Base-by-base conservation (phyloP, 345 rosid species). In the Citrus australasica region DNA sequence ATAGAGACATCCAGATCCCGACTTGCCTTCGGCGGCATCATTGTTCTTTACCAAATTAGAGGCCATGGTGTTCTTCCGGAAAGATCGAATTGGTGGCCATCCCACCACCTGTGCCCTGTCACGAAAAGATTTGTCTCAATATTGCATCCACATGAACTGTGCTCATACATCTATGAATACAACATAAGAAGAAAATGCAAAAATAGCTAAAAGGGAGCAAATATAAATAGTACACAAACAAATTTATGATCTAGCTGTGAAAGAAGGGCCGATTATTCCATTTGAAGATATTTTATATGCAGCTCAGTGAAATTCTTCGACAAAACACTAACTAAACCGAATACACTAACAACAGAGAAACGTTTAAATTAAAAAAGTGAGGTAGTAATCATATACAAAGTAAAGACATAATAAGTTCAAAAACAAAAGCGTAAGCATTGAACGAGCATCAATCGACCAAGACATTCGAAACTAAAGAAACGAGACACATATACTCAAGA, bases 101-200 rank as follows among this genome's bases (percentile, higher is more conserved):
- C 93, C 93, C 24, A 88, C 93, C 73, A 85, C 91, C 74, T 86
- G 91, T 75, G 93, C 88, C 82, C 91, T 89, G 86, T 80, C 38
- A 32, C 67, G 78, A 14, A 64, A 83, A 76, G 7, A 27, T 21
- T 28, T 37, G 14, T 22, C 61, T 85, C 67, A 76, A 58, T 59
- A 60, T 71, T n/a, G 46, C 65, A 75, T 13, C 74, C 37, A 33
- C 51, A 24, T 32, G 28, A 53, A 53, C 76, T 30, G 30, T 53
- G 38, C n/a, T 28, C 11, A 51, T 13, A 13, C 30, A 46, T 16
- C 66, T 32, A 72, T n/a, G 19, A 32, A 28, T 25, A 25, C 13
- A 6, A 4, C 27, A 27, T 22, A 48, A 33, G 25, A 37, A 14
- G 58, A 53, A 74, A 35, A 35, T 13, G 56, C 21, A 5, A 73